Evolutionary conservation across 371 early-diverging fungal species (phyloP).

Genomic region (Mortierella polycephala): DNA sequence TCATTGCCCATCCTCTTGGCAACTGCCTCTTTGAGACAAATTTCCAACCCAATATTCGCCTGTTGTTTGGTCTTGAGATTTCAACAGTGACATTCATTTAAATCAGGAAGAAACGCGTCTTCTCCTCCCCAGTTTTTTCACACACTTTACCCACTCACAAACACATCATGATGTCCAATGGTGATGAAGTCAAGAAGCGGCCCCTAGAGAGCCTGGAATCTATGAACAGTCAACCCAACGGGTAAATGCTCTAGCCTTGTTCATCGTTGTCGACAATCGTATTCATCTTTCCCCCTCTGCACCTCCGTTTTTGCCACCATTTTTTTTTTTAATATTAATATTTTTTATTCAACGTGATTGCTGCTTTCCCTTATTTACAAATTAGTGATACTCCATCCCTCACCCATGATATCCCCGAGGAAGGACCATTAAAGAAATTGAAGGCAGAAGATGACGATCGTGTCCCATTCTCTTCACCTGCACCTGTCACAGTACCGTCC

Average conservation of each 20-base stretch:
- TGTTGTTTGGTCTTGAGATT: no score
- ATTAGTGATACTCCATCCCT: conserved; percentile 12
- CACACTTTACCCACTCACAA: background rate
- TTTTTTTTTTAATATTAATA: background rate
- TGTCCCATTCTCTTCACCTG: conserved; percentile 29
- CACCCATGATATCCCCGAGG: conserved; percentile 27
- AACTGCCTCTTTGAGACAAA: no score
- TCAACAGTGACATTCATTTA: background rate
- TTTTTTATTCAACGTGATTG: background rate
- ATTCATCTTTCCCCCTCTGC: background rate
- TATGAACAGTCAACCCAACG: conserved; percentile 32
- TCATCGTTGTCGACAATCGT: background rate
- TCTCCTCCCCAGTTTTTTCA: conserved; percentile 1
- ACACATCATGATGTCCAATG: conserved; percentile 46
- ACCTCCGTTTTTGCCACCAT: conserved; percentile 5
- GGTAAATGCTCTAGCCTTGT: conserved; percentile 11
- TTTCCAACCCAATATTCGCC: no score
- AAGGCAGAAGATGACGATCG: conserved; percentile 49
- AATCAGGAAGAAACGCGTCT: background rate
- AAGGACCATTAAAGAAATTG: conserved; percentile 36
- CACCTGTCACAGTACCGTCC: conserved; percentile 12
- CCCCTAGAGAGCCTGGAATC: conserved; percentile 31
- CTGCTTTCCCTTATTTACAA: background rate
- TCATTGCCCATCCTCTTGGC: background rate
- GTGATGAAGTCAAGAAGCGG: conserved; percentile 51